These are phyloP conservation scores for Ceratonia siliqua DNA, from an alignment of 306 rosid species.

Conservation along the genomic window DNA sequence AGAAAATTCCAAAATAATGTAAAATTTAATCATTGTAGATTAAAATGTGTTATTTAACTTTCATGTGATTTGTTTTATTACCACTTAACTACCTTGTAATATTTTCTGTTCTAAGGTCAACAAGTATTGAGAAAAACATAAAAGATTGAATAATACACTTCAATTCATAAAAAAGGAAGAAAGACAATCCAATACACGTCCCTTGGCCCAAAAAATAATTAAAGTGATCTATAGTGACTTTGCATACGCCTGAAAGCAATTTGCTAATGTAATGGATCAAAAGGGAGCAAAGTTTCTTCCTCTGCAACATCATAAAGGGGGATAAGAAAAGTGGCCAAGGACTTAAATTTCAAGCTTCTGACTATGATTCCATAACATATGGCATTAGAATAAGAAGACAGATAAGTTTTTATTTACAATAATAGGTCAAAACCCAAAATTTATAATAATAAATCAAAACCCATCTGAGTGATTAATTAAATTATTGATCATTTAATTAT, in stretches of 20 bases:
- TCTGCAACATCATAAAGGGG: conserved; percentile 22
- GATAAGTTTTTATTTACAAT: too few species aligned
- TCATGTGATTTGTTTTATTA: too few species aligned
- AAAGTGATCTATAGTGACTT: conserved; percentile 35
- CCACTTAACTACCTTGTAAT: too few species aligned
- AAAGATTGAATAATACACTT: too few species aligned
- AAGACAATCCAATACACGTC: not conserved
- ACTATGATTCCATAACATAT: conserved; percentile 69
- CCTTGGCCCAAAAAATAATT: not conserved
- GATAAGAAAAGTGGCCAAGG: conserved; percentile 34
- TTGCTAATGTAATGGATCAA: conserved; percentile 34
- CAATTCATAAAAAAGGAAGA: conserved; percentile 28
- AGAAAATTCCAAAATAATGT: conserved; percentile 8
- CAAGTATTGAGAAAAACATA: too few species aligned
- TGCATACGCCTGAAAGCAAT: conserved; percentile 35
- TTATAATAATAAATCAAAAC: too few species aligned
- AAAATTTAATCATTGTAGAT: too few species aligned
- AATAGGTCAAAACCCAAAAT: too few species aligned
- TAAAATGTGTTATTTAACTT: too few species aligned
- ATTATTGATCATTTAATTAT: conserved; percentile 31
- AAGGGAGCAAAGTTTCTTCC: not conserved
- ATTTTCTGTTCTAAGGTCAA: too few species aligned
- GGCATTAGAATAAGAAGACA: too few species aligned
- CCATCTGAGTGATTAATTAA: conserved; percentile 37
- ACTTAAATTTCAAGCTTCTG: conserved; percentile 55